A percentile compares a stretch with the other conserved stretches of the same genome.
Evolutionary conservation across 2,329 filamentous ascomycete species (phyloP).

Genomic region (Ceratocystis papillata): DNA sequence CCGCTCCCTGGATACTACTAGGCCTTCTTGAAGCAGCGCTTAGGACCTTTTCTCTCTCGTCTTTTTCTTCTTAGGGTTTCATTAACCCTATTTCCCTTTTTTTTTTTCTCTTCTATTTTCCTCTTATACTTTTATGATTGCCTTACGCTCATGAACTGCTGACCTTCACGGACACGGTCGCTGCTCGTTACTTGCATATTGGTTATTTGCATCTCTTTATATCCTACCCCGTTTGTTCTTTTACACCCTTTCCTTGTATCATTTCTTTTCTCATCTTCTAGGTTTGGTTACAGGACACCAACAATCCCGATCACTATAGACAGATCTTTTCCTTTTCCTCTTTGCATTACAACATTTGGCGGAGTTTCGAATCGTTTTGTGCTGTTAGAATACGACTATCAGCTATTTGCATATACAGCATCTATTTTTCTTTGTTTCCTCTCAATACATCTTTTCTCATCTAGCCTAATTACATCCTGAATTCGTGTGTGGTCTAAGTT

Average conservation of each 20-base stretch:
- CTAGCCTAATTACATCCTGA: neutral
- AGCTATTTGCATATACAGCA: constrained; percentile 8
- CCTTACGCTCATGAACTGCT: constrained; percentile 14
- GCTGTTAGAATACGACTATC: constrained; percentile 20
- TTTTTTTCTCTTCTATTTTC: constrained; percentile 1
- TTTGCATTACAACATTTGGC: neutral
- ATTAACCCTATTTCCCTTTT: neutral
- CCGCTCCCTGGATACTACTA: constrained; percentile 2
- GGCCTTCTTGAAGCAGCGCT: neutral
- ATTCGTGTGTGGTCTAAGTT: neutral
- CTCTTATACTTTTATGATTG: constrained; percentile 5
- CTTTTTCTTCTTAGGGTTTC: neutral
- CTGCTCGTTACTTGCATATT: constrained; percentile 10
- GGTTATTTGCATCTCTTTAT: constrained; percentile 16
- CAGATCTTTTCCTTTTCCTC: constrained; percentile 13
- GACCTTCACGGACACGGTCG: constrained; percentile 7
- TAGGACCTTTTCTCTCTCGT: neutral
- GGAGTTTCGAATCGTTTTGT: constrained; percentile 13
- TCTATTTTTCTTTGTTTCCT: neutral
- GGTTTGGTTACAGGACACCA: constrained; percentile 16
- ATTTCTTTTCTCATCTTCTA: constrained; percentile 7
- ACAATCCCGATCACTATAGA: constrained; percentile 11
- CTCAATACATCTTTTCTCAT: constrained; percentile 10
- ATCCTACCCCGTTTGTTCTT: constrained; percentile 13
- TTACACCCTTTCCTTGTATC: constrained; percentile 2